phyloP scores from a whole-genome alignment of 192 early-diverging fungal genomes.

The Phycomyces nitens region DNA sequence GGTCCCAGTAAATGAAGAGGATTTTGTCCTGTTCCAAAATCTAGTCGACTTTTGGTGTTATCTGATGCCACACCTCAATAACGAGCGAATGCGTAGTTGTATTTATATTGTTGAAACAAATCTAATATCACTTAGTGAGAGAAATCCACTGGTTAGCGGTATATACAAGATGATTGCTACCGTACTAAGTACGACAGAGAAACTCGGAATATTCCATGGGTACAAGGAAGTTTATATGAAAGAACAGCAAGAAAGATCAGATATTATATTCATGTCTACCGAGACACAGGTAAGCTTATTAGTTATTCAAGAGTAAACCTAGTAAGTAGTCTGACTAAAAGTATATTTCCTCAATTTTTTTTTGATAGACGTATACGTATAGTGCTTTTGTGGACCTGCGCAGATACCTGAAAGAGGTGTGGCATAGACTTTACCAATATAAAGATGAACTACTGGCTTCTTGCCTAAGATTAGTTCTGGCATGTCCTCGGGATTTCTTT shows the following conservation, averaged over 20 bases:
- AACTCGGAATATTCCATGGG: slow-evolving; percentile 31
- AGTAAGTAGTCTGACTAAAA: neutral
- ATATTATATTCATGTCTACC: neutral
- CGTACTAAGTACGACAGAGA: slow-evolving; percentile 37
- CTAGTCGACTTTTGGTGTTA: slow-evolving; percentile 60
- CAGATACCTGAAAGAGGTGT: slow-evolving; percentile 59
- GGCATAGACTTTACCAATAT: slow-evolving; percentile 56
- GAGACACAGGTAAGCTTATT: neutral
- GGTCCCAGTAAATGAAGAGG: slow-evolving; percentile 52
- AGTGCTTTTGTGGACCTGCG: slow-evolving; percentile 15
- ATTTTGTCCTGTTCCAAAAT: slow-evolving; percentile 67
- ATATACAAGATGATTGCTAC: slow-evolving; percentile 68
- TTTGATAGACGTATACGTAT: slow-evolving; percentile 12
- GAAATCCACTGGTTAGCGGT: slow-evolving; percentile 65
- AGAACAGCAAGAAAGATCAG: neutral
- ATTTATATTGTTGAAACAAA: slow-evolving; percentile 49
- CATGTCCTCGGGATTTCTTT: slow-evolving; percentile 55
- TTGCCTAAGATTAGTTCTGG: slow-evolving; percentile 62
- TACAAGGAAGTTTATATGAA: slow-evolving; percentile 1
- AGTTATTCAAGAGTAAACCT: neutral
- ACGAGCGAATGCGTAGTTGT: slow-evolving; percentile 53
- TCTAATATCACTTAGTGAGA: slow-evolving; percentile 47
- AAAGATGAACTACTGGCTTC: slow-evolving; percentile 74
- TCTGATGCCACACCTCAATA: slow-evolving; percentile 43
- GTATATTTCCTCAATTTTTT: neutral